These are phyloP conservation scores for Nidula niveotomentosa DNA, from an alignment of 1,284 basidiomycete species.

Conservation along the genomic window DNA sequence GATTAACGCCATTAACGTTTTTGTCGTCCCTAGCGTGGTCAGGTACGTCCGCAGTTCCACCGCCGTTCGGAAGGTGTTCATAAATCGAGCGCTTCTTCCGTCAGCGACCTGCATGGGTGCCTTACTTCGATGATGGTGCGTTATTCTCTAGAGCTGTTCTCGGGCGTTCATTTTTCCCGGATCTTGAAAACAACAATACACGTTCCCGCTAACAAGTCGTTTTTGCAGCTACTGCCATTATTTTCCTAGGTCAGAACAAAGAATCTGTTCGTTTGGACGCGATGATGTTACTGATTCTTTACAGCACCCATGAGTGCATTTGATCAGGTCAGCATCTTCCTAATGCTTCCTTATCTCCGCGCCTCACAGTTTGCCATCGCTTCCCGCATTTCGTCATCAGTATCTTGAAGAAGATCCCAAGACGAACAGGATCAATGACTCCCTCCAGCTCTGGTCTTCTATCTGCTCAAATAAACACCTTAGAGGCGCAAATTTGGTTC, in stretches of 20 bases:
- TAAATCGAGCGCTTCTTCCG: conserved; percentile 4
- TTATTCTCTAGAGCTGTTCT: background rate
- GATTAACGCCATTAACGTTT: background rate
- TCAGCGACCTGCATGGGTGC: conserved; percentile 76
- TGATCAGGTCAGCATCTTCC: conserved; percentile 58
- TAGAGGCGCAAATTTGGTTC: conserved; percentile 67
- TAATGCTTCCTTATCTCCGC: conserved; percentile 4
- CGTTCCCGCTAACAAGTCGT: background rate
- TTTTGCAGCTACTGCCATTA: conserved; percentile 25
- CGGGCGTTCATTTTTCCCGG: background rate
- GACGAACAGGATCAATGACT: conserved; percentile 79
- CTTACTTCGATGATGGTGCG: conserved; percentile 81
- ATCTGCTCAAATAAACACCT: conserved; percentile 76
- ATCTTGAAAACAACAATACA: background rate
- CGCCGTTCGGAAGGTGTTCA: background rate
- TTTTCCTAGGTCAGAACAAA: conserved; percentile 24
- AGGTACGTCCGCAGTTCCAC: conserved; percentile 20
- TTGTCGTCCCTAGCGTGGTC: conserved; percentile 21
- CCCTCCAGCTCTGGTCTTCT: conserved; percentile 70
- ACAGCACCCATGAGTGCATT: conserved; percentile 80
- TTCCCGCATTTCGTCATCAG: conserved; percentile 30
- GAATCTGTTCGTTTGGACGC: background rate
- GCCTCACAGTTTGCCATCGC: background rate
- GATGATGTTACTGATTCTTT: background rate
- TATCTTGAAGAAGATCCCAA: conserved; percentile 79